Conservation (phyloP, 495 filamentous ascomycete species). For the Penicillium taxi region DNA sequence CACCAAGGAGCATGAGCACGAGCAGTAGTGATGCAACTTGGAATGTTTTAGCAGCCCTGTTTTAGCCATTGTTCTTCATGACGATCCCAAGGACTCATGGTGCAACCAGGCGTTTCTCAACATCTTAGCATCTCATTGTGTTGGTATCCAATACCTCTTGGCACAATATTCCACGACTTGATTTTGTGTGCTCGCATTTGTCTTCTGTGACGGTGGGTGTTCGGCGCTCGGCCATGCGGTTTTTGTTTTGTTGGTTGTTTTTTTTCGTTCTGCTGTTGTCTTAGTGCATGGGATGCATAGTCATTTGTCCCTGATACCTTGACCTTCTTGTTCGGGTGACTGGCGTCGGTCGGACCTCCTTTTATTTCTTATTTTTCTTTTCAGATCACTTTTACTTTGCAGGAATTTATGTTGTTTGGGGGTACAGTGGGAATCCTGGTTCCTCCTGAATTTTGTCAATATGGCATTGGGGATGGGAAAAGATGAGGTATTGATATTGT, state of each 20-base stretch:
- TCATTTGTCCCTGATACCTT: constrained; percentile 29
- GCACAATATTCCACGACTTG: constrained; percentile 43
- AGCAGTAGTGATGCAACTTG: constrained; percentile 28
- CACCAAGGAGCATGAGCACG: constrained; percentile 30
- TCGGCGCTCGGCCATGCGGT: constrained; percentile 28
- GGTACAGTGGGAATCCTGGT: constrained; percentile 2
- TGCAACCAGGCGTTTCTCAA: constrained; percentile 27
- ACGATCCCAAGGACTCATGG: constrained; percentile 21
- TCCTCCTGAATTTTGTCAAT: constrained; percentile 2
- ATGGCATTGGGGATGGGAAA: constrained; percentile 3
- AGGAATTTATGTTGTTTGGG: constrained; percentile 7
- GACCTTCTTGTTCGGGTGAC: constrained; percentile 21
- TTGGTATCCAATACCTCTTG: constrained; percentile 36
- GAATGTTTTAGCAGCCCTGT: constrained; percentile 25
- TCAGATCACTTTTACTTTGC: constrained; percentile 22
- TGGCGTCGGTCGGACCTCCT: constrained; percentile 31
- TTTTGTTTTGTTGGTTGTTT: constrained; percentile 13
- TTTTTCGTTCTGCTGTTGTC: constrained; percentile 17
- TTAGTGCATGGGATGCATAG: constrained; percentile 25
- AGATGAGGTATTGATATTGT: constrained; percentile 2
- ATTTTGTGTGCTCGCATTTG: constrained; percentile 39
- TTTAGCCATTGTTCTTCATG: constrained; percentile 17
- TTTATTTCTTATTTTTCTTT: constrained; percentile 15
- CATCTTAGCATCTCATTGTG: constrained; percentile 42
- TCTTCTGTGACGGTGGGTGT: constrained; percentile 30